Conservation (phyloP, 495 filamentous ascomycete genomes). For the Cercophora sp. region DNA sequence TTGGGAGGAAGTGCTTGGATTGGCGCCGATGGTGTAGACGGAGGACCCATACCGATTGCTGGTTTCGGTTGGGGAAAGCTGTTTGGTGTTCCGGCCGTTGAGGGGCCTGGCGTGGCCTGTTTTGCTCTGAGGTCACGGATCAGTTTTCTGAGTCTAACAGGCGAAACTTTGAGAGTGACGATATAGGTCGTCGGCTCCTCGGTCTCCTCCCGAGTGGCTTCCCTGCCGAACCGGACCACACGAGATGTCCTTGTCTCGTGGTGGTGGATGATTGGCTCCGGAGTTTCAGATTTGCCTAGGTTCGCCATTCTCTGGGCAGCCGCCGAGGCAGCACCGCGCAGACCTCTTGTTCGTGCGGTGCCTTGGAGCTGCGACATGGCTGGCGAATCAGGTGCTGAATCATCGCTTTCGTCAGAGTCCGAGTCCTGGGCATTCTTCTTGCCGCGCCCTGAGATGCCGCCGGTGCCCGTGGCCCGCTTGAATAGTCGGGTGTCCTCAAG, state of each 20-base stretch:
- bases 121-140: conserved; percentile 41
- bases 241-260: conserved; percentile 67
- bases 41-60: conserved; percentile 55
- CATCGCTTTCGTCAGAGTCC: conserved; percentile 82
- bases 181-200: conserved; percentile 61
- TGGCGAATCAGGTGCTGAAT: conserved; percentile 82
- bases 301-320: conserved; percentile 73
- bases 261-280: conserved; percentile 68
- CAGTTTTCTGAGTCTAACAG: conserved; percentile 58
- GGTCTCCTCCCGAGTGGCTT: conserved; percentile 64
- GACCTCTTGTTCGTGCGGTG: conserved; percentile 79
- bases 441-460: conserved; percentile 53
- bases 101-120: conserved; percentile 34
- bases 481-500: conserved; percentile 84
- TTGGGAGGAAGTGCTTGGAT: conserved; percentile 28
- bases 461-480: conserved; percentile 57
- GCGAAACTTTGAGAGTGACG: conserved; percentile 68
- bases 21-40: conserved; percentile 41
- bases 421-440: conserved; percentile 69
- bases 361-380: conserved; percentile 70
- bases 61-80: not conserved
- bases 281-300: conserved; percentile 82
- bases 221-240: conserved; percentile 53
- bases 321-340: conserved; percentile 78
- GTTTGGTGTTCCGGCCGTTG: conserved; percentile 41